Evolutionary conservation across 2,329 filamentous ascomycete genomes (phyloP).

Genomic region (Tolypocladium nubicola): DNA sequence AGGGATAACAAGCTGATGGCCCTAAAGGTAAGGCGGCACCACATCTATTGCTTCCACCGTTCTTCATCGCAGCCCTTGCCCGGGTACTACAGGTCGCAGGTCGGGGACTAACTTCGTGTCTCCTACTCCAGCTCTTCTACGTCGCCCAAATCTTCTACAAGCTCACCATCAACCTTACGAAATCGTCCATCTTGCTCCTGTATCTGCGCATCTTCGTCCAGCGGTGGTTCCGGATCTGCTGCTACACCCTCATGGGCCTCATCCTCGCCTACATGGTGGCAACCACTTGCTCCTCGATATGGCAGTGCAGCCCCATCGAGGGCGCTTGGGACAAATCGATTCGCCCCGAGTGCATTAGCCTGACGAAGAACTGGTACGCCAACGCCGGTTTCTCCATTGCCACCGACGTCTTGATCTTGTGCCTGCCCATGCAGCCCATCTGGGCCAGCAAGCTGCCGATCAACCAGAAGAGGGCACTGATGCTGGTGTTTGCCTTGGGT

Average conservation of each 20-base stretch:
- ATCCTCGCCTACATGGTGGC: conserved; percentile 34
- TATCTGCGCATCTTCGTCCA: conserved; percentile 44
- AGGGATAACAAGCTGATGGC: conserved; percentile 22
- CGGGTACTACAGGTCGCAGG: neutral
- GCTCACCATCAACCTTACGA: conserved; percentile 40
- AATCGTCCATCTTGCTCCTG: conserved; percentile 39
- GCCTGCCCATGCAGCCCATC: conserved; percentile 35
- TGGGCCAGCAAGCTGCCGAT: conserved; percentile 31
- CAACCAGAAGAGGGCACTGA: conserved; percentile 28
- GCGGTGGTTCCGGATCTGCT: conserved; percentile 31
- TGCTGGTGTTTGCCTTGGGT: conserved; percentile 30
- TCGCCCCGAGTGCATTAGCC: conserved; percentile 31
- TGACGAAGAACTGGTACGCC: conserved; percentile 36
- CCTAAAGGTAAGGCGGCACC: conserved; percentile 18
- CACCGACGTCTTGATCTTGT: conserved; percentile 34
- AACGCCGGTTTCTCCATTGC: conserved; percentile 36
- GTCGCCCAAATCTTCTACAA: conserved; percentile 44
- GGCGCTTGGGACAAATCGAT: conserved; percentile 33
- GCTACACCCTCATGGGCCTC: conserved; percentile 28
- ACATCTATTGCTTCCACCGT: neutral
- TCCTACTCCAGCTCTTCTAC: conserved; percentile 32
- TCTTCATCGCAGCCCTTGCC: neutral
- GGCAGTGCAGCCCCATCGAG: conserved; percentile 37
- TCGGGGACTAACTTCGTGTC: neutral
- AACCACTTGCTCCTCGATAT: conserved; percentile 33